These are phyloP conservation scores for Botryotinia narcissicola DNA, from an alignment of 2,329 filamentous ascomycete genomes.

Conservation along the genomic window DNA sequence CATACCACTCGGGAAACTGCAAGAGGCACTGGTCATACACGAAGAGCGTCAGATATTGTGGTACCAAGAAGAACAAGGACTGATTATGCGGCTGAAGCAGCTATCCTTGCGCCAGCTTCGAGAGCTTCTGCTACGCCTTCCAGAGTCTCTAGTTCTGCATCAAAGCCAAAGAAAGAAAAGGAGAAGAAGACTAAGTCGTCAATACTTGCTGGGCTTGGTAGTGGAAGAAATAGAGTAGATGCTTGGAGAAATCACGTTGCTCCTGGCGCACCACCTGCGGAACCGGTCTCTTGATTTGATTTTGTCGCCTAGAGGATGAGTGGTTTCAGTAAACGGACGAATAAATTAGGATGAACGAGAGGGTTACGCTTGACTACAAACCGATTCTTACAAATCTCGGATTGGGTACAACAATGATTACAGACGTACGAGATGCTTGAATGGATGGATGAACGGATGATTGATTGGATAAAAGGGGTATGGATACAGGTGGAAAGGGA, in stretches of 20 bases:
- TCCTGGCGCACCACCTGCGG: constrained; percentile 33
- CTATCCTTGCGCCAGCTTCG: constrained; percentile 30
- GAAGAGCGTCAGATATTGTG: constrained; percentile 29
- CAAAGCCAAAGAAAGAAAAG: background rate
- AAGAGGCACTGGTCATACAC: constrained; percentile 18
- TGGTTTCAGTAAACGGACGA: background rate
- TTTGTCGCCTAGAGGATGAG: background rate
- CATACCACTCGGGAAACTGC: constrained; percentile 33
- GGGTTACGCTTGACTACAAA: background rate
- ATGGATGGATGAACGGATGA: background rate
- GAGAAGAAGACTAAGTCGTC: constrained; percentile 8
- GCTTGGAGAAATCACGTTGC: constrained; percentile 37
- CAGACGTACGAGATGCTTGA: background rate
- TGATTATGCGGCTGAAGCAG: constrained; percentile 33
- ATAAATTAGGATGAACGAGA: background rate
- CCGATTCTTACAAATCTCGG: no score
- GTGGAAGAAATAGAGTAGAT: constrained; percentile 33
- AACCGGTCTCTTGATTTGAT: constrained; percentile 29
- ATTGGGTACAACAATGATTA: background rate
- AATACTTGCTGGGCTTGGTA: constrained; percentile 35
- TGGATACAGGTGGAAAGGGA: background rate
- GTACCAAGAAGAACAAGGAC: constrained; percentile 32
- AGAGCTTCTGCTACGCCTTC: constrained; percentile 13
- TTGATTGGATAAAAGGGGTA: background rate
- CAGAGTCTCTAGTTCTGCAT: background rate